These are phyloP conservation scores for Schizosaccharomyces pombe DNA, from an alignment of 805 yeast genomes.

Conservation along the genomic window DNA sequence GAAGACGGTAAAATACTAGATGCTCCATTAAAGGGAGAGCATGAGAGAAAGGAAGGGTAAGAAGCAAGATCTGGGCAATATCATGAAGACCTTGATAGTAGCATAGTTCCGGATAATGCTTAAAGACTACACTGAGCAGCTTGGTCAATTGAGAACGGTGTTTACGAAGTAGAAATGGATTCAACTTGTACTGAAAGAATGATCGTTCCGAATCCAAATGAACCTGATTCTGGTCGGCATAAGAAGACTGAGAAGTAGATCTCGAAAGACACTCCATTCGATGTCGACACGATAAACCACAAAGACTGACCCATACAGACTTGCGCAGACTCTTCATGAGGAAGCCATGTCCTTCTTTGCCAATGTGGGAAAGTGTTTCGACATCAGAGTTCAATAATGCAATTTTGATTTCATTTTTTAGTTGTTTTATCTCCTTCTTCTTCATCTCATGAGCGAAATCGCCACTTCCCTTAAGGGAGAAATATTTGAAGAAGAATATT, in stretches of 20 bases:
- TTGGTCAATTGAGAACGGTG: not conserved
- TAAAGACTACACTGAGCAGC: not conserved
- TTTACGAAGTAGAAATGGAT: not conserved
- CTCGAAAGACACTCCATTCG: not conserved
- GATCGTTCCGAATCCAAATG: not conserved
- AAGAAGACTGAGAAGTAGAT: not conserved
- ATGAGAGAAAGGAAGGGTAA: not conserved
- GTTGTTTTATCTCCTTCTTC: not conserved
- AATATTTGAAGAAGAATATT: not conserved
- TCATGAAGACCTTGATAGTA: conserved; percentile 3
- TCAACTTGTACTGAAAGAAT: not conserved
- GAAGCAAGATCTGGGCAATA: not conserved
- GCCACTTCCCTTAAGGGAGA: not conserved
- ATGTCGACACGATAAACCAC: not conserved
- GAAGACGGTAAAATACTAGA: not conserved
- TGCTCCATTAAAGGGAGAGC: not conserved
- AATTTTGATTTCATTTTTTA: not conserved
- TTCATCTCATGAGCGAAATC: not conserved
- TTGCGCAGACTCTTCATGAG: not conserved
- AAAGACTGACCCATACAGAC: not conserved
- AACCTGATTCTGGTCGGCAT: not conserved
- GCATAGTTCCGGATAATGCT: not conserved
- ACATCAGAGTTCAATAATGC: not conserved
- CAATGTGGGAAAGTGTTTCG: not conserved
- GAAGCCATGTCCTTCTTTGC: not conserved